Percentiles rank a stretch among this genome's conserved stretches.
These are phyloP conservation scores for Geotrichum citri-aurantii DNA, from an alignment of 1,139 yeast species.

Conservation along the genomic window DNA sequence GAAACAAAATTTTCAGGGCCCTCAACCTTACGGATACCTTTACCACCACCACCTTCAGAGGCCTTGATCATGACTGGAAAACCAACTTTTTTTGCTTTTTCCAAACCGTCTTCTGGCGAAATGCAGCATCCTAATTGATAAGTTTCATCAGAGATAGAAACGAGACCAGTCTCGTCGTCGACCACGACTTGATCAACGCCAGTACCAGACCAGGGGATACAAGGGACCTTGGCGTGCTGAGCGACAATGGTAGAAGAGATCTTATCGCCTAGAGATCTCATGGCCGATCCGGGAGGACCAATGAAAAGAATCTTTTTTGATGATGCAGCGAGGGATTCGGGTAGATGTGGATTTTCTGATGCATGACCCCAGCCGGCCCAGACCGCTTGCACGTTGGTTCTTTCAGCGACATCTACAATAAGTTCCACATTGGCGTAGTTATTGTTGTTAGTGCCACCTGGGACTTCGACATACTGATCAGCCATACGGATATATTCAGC, in stretches of 20 bases:
- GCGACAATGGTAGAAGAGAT: conserved; percentile 98
- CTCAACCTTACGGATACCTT: conserved; percentile 92
- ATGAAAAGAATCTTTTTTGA: conserved; percentile 84
- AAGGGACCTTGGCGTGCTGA: conserved; percentile 95
- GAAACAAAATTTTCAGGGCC: conserved; percentile 63
- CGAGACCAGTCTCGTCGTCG: conserved; percentile 66
- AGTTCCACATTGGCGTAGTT: conserved; percentile 96
- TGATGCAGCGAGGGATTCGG: conserved; percentile 87
- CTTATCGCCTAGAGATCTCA: conserved; percentile 97
- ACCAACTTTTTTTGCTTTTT: conserved; percentile 77
- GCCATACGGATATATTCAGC: conserved; percentile 99
- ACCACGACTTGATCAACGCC: conserved; percentile 79
- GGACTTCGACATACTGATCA: conserved; percentile 95
- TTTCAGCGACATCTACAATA: conserved; percentile 94
- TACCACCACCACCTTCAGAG: conserved; percentile 99
- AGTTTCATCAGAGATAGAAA: conserved; percentile 76
- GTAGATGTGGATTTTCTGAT: conserved; percentile 90
- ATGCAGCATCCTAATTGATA: conserved; percentile 85
- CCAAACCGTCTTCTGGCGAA: conserved; percentile 82
- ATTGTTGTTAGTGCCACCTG: conserved; percentile 98
- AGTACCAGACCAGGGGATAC: conserved; percentile 99
- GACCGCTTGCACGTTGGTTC: conserved; percentile 94
- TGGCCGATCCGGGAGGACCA: conserved; percentile 98
- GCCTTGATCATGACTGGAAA: conserved; percentile 97
- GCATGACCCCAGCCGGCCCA: conserved; percentile 99